phyloP scores from a whole-genome alignment of 106 monocot species.

The Gastrodia elata region DNA sequence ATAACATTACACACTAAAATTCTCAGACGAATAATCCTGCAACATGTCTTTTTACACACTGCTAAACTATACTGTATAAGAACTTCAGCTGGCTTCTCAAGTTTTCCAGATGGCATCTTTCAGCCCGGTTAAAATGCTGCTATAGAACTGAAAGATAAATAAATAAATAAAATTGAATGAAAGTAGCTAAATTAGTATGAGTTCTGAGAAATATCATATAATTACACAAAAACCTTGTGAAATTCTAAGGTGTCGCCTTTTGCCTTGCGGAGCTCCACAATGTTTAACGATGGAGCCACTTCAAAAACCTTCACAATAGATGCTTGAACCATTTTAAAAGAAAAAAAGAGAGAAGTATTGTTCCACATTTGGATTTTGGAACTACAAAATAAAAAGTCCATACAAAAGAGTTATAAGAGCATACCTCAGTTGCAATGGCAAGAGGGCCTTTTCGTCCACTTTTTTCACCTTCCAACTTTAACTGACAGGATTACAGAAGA shows the following conservation, averaged over 20 bases:
- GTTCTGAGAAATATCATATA: background rate
- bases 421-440: slow-evolving; percentile 82
- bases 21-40: too few relatives aligned
- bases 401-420: background rate
- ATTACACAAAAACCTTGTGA: slow-evolving; percentile 29
- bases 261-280: slow-evolving; percentile 71
- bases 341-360: too few relatives aligned
- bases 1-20: too few relatives aligned
- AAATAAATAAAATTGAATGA: background rate
- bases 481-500: slow-evolving; percentile 17
- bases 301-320: slow-evolving; percentile 46
- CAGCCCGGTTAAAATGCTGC: slow-evolving; percentile 35
- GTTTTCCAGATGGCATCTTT: slow-evolving; percentile 35
- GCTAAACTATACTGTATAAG: too few relatives aligned
- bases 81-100: background rate
- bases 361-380: background rate
- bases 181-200: background rate
- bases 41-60: background rate
- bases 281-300: slow-evolving; percentile 59
- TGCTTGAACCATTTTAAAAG: background rate
- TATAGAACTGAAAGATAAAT: slow-evolving; percentile 29
- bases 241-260: slow-evolving; percentile 66
- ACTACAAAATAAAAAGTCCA: background rate
- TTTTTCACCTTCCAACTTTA: slow-evolving; percentile 77
- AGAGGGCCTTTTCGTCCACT: slow-evolving; percentile 84